Evolutionary conservation across 1,284 basidiomycete species (phyloP), one percentile per base, ranked within the genome.

Genomic region (Dichomitus squalens): DNA sequence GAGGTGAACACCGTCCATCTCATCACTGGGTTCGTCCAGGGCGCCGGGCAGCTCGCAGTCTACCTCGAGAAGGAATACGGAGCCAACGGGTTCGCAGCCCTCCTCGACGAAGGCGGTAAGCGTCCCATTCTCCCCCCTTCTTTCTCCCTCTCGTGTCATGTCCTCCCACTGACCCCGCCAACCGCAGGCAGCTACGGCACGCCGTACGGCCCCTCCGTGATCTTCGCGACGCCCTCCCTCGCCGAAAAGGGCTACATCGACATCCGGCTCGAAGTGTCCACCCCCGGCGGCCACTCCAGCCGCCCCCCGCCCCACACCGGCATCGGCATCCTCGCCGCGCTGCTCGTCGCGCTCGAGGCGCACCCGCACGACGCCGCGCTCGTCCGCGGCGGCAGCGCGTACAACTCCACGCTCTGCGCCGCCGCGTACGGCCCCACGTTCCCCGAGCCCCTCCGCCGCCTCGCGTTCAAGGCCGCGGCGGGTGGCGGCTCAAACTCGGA

Each of bases 201-300:
- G 27, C 54, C 65, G 27, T 69, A 69, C 36, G 69, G 69, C 18
- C 61, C 54, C 11, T 78, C 76, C 2, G 67, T 73, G 8, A 64
- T 78, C 34, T 74, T 84, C 55, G 82, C 80, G 1, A 60, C 72
- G 0, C 86, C 84, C 0, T 76, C 75, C 2, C 78, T 87, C 1
- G 76, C 76, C 0, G 88, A 91, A 73, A 90, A 89, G 67, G 89
- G 88, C 0, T 83, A 84, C 61, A 61, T 85, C 38, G 81, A 88
- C 61, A 74, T 83, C 23, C 75, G 74, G 20, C 49, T 72, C 29
- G 73, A 78, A 11, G 76, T 88, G 11, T 64, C 75, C 18, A 79
- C 85, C 1, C 74, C 79, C 1, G 89, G 88, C 12, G 88, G 90
- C 0, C 88, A 90, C 70, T 86, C 85, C 4, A 85, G 83, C 53